Percentiles rank a stretch among this genome's conserved stretches.
These are phyloP conservation scores for Podosphaera leucotricha DNA, from an alignment of 2,329 filamentous ascomycete genomes.

Conservation along the genomic window DNA sequence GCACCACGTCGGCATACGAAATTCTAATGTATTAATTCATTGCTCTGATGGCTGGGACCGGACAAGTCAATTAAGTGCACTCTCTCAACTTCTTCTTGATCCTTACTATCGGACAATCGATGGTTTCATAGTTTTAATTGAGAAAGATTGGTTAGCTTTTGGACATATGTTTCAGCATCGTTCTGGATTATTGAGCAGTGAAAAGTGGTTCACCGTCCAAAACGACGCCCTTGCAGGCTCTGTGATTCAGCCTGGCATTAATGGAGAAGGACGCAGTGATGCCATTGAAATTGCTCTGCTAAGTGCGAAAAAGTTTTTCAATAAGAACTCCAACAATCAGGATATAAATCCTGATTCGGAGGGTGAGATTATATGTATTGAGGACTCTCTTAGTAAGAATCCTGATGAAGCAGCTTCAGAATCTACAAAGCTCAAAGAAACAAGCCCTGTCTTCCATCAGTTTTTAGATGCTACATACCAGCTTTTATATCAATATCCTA, in stretches of 20 bases:
- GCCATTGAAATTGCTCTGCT: slow-evolving; percentile 68
- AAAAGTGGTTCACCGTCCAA: slow-evolving; percentile 83
- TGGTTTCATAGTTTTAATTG: slow-evolving; percentile 79
- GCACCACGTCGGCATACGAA: slow-evolving; percentile 67
- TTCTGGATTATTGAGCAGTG: slow-evolving; percentile 67
- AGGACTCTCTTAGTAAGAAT: slow-evolving; percentile 15
- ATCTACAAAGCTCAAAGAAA: slow-evolving; percentile 65
- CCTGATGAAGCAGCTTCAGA: slow-evolving; percentile 29
- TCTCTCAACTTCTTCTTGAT: slow-evolving; percentile 83
- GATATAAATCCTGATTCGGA: slow-evolving; percentile 37
- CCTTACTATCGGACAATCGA: slow-evolving; percentile 87
- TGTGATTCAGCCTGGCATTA: slow-evolving; percentile 35
- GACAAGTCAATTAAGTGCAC: slow-evolving; percentile 76
- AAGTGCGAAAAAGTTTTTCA: slow-evolving; percentile 76
- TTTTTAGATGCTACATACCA: slow-evolving; percentile 92
- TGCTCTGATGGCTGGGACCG: slow-evolving; percentile 98
- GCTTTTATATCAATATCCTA: slow-evolving; percentile 61
- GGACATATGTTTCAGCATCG: slow-evolving; percentile 93
- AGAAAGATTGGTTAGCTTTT: slow-evolving; percentile 96
- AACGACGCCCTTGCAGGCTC: slow-evolving; percentile 51
- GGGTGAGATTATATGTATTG: slow-evolving; percentile 9
- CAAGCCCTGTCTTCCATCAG: slow-evolving; percentile 91
- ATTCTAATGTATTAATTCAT: slow-evolving; percentile 88
- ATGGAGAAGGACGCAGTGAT: slow-evolving; percentile 29
- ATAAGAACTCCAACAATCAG: slow-evolving; percentile 46